Evolutionary conservation across 2,329 filamentous ascomycete species (phyloP).

Genomic region (Colletotrichum magnum): DNA sequence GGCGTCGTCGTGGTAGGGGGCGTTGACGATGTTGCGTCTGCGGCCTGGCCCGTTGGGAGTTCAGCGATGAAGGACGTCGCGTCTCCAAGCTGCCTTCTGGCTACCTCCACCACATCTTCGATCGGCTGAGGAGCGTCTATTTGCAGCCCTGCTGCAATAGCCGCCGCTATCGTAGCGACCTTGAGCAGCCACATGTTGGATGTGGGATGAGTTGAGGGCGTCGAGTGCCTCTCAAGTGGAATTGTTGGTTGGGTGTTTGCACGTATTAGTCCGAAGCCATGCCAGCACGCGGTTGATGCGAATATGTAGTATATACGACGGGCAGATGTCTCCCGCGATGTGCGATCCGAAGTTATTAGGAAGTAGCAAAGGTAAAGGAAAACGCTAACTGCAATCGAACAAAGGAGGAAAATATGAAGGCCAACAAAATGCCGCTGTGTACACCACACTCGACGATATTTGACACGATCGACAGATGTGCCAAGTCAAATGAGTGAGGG

Average conservation of each 20-base stretch:
- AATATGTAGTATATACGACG: not conserved
- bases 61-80: constrained; percentile 35
- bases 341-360: constrained; percentile 18
- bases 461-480: constrained; percentile 10
- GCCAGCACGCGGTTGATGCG: constrained; percentile 23
- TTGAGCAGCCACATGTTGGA: constrained; percentile 33
- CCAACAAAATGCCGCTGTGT: not conserved
- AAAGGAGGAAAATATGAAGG: not conserved
- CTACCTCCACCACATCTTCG: not conserved
- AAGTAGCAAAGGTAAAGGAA: not conserved
- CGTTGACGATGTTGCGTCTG: not conserved
- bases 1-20: constrained; percentile 3
- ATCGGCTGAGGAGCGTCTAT: constrained; percentile 1
- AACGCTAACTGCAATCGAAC: not conserved
- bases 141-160: constrained; percentile 27
- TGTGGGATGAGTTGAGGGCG: constrained; percentile 11
- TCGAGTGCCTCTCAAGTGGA: constrained; percentile 4
- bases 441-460: constrained; percentile 20
- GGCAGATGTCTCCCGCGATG: not conserved
- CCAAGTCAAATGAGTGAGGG: not conserved
- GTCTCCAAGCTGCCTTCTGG: constrained; percentile 12
- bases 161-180: constrained; percentile 28
- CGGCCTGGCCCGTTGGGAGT: constrained; percentile 23
- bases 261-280: constrained; percentile 30
- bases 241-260: not conserved